phyloP scores from a whole-genome alignment of 2,329 filamentous ascomycete genomes.

The Gnomoniopsis smithogilvyi region DNA sequence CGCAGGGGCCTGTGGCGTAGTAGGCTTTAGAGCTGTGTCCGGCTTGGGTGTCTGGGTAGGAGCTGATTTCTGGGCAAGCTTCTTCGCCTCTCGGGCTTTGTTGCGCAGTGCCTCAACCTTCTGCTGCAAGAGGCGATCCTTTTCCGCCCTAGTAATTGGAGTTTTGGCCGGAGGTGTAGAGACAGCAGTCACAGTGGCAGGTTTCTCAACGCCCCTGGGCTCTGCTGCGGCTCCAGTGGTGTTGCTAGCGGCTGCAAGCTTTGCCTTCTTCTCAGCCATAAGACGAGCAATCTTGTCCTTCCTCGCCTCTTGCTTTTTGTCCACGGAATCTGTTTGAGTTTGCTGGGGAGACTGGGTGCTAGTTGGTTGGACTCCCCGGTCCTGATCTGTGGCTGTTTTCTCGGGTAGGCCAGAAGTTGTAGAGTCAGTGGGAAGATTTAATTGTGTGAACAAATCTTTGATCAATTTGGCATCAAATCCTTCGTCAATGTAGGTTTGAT shows the following conservation, averaged over 20 bases:
- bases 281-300: conserved; percentile 76
- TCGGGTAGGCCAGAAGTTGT: neutral
- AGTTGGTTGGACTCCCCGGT: neutral
- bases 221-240: conserved; percentile 14
- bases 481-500: conserved; percentile 69
- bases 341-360: neutral
- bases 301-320: conserved; percentile 55
- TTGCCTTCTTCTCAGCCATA: conserved; percentile 68
- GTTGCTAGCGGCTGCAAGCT: conserved; percentile 27
- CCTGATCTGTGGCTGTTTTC: neutral
- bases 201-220: conserved; percentile 1
- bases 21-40: neutral
- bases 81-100: conserved; percentile 48
- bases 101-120: conserved; percentile 71
- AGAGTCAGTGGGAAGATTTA: conserved; percentile 53
- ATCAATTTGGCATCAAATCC: conserved; percentile 65
- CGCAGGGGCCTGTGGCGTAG: conserved; percentile 1
- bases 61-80: conserved; percentile 26
- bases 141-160: conserved; percentile 60
- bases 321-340: conserved; percentile 15
- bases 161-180: conserved; percentile 15
- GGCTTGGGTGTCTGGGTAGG: conserved; percentile 7
- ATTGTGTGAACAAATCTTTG: conserved; percentile 62
- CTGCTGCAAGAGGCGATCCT: conserved; percentile 69
- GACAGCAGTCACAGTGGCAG: neutral